A percentile compares a stretch with the other conserved stretches of the same genome.
These are phyloP conservation scores for Linnemannia elongata DNA, from an alignment of 192 early-diverging fungal genomes.

Conservation along the genomic window DNA sequence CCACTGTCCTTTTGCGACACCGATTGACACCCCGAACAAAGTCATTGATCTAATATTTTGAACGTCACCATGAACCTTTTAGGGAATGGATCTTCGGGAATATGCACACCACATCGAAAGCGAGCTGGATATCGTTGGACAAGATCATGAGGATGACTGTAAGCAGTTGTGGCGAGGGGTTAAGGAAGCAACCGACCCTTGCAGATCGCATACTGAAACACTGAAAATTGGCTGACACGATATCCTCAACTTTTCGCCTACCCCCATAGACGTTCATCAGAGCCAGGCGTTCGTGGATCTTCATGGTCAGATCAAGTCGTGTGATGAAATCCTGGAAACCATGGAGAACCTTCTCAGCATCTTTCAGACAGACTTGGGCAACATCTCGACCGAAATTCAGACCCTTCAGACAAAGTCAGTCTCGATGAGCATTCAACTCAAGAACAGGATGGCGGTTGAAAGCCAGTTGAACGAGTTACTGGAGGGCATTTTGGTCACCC, in stretches of 20 bases:
- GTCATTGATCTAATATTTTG: neutral
- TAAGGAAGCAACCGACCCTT: neutral
- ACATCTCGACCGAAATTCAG: conserved; percentile 90
- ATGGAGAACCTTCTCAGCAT: conserved; percentile 90
- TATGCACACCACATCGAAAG: conserved; percentile 84
- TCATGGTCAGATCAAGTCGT: conserved; percentile 75
- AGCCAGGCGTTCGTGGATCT: conserved; percentile 72
- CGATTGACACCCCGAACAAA: neutral
- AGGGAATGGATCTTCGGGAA: conserved; percentile 89
- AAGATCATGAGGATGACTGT: conserved; percentile 79
- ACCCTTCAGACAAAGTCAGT: conserved; percentile 87
- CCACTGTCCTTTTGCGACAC: neutral
- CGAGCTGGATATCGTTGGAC: conserved; percentile 79
- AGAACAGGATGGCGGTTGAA: conserved; percentile 88
- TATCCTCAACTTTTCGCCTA: neutral
- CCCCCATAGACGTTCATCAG: conserved; percentile 69
- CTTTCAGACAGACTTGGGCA: conserved; percentile 90
- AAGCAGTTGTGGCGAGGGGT: conserved; percentile 7
- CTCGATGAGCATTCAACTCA: conserved; percentile 83
- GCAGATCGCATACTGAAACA: neutral
- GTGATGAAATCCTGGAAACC: conserved; percentile 82
- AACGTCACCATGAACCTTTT: neutral
- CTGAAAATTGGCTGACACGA: neutral
- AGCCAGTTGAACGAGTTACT: conserved; percentile 79
- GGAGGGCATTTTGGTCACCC: conserved; percentile 89